These are phyloP conservation scores for Trichomonas tenax DNA, from an alignment of 208 protist genomes.

Conservation along the genomic window DNA sequence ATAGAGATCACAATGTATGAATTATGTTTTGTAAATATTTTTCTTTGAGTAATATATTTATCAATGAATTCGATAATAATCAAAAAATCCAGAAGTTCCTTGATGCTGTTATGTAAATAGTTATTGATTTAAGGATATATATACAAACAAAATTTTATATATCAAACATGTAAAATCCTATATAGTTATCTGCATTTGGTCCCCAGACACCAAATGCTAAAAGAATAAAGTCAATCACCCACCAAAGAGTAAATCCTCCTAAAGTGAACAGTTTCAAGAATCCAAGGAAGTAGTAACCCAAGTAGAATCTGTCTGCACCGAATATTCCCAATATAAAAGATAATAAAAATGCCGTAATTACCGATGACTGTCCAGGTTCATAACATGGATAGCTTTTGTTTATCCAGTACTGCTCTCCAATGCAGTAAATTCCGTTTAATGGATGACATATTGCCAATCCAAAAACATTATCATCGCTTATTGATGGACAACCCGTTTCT, in stretches of 20 bases:
- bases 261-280: not conserved
- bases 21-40: no score
- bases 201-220: not conserved
- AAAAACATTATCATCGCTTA: not conserved
- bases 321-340: not conserved
- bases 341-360: not conserved
- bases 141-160: not conserved
- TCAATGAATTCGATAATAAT: no score
- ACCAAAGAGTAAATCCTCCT: not conserved
- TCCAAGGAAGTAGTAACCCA: not conserved
- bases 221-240: not conserved
- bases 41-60: no score
- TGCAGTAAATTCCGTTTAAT: not conserved
- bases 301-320: not conserved
- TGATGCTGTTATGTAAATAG: no score
- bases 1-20: no score
- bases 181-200: not conserved
- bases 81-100: no score
- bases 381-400: conserved; percentile 5
- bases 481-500: not conserved
- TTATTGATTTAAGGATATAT: no score
- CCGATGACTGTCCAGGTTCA: not conserved
- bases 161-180: no score
- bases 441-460: conserved; percentile 4
- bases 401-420: conserved; percentile 13